Conservation (phyloP, 495 filamentous ascomycete genomes). For the Lophiotrema nucula region DNA sequence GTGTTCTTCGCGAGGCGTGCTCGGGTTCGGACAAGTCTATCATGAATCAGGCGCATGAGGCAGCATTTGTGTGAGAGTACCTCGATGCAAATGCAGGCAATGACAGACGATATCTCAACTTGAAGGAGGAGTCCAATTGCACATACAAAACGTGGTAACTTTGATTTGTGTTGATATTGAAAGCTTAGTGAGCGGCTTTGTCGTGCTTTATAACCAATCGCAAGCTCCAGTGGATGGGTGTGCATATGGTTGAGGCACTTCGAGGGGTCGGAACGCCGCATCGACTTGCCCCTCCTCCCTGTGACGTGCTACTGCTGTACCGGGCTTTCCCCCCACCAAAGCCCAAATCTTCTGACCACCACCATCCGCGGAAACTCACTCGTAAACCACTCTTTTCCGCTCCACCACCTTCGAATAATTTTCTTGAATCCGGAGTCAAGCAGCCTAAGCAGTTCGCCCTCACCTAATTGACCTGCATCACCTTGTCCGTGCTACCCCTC, state of each 20-base stretch:
- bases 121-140: not conserved
- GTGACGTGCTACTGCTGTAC: slow-evolving; percentile 15
- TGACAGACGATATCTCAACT: slow-evolving; percentile 15
- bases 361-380: not conserved
- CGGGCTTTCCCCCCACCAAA: not conserved
- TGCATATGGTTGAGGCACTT: not conserved
- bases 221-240: not conserved
- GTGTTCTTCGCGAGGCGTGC: slow-evolving; percentile 4
- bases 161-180: not conserved
- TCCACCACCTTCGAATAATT: not conserved
- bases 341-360: not conserved
- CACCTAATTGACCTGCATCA: slow-evolving; percentile 11
- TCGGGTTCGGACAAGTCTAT: slow-evolving; percentile 8
- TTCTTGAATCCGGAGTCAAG: too few species aligned
- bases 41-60: slow-evolving; percentile 33
- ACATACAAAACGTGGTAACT: not conserved
- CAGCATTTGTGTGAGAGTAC: slow-evolving; percentile 27
- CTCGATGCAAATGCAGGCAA: slow-evolving; percentile 13
- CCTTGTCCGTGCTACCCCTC: slow-evolving; percentile 4
- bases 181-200: not conserved
- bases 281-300: slow-evolving; percentile 13
- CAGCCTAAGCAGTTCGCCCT: too few species aligned
- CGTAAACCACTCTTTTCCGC: not conserved
- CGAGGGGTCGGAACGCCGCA: not conserved
- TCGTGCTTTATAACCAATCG: not conserved